These are phyloP conservation scores for Penicillium cinerascens DNA, from an alignment of 495 filamentous ascomycete species.

Conservation along the genomic window DNA sequence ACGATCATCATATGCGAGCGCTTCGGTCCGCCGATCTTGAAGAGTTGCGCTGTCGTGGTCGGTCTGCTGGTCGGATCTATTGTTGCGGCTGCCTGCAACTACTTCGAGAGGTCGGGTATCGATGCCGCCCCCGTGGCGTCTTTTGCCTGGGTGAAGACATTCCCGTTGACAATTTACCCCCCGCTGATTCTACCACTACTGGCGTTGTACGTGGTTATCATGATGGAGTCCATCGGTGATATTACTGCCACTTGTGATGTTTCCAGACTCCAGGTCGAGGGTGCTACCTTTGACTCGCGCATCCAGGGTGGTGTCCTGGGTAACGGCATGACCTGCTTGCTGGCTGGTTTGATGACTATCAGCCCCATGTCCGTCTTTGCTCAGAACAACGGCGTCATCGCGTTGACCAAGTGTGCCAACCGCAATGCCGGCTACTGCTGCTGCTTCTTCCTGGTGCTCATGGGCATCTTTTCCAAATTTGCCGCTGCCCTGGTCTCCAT, in stretches of 20 bases:
- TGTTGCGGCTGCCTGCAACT: conserved; percentile 77
- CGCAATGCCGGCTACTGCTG: conserved; percentile 74
- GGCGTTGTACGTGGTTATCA: conserved; percentile 82
- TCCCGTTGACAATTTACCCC: conserved; percentile 74
- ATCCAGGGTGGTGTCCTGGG: conserved; percentile 80
- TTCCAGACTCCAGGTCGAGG: conserved; percentile 77
- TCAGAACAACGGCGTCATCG: conserved; percentile 93
- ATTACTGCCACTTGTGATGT: conserved; percentile 66
- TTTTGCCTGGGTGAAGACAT: conserved; percentile 91
- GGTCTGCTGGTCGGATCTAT: conserved; percentile 85
- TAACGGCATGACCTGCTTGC: conserved; percentile 77
- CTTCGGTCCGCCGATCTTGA: conserved; percentile 78
- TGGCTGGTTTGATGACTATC: conserved; percentile 80
- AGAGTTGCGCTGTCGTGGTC: conserved; percentile 70
- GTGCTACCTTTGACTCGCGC: conserved; percentile 75
- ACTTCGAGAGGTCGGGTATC: conserved; percentile 72
- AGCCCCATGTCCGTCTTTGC: conserved; percentile 79
- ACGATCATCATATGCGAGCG: conserved; percentile 83
- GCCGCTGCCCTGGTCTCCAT: conserved; percentile 85
- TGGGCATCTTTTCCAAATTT: conserved; percentile 91
- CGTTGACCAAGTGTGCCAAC: conserved; percentile 84
- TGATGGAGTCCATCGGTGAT: conserved; percentile 84
- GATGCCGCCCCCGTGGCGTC: conserved; percentile 67
- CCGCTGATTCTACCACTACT: conserved; percentile 81
- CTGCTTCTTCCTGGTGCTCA: conserved; percentile 80